These are phyloP conservation scores for Rhizomucor miehei DNA, from an alignment of 371 early-diverging fungal genomes.

Conservation along the genomic window DNA sequence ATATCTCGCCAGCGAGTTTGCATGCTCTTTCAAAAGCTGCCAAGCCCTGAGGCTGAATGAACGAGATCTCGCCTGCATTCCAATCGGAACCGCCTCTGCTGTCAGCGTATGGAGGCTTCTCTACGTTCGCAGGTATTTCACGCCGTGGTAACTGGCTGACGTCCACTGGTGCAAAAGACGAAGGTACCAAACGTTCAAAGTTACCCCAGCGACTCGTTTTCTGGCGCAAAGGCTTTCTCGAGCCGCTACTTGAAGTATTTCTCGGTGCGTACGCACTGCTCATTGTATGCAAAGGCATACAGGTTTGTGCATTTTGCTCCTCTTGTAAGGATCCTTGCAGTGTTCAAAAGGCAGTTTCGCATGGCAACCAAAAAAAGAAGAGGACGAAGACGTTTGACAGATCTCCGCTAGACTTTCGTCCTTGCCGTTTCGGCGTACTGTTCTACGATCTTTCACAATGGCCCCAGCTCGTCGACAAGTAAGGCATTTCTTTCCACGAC, in stretches of 20 bases:
- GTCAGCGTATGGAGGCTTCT: constrained; percentile 72
- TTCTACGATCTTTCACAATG: constrained; percentile 5
- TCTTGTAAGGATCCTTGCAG: too few relatives aligned
- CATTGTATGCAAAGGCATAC: too few relatives aligned
- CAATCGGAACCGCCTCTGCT: constrained; percentile 59
- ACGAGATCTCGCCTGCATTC: constrained; percentile 37
- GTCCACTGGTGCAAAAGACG: constrained; percentile 26
- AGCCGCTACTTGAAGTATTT: too few relatives aligned
- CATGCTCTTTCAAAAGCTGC: constrained; percentile 50
- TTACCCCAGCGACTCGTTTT: constrained; percentile 23
- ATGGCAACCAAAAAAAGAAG: too few relatives aligned
- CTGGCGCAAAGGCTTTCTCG: not conserved
- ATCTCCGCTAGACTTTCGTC: too few relatives aligned
- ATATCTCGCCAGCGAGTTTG: constrained; percentile 61
- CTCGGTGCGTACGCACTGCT: too few relatives aligned
- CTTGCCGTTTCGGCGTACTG: too few relatives aligned
- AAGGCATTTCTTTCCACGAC: not conserved
- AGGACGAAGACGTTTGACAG: too few relatives aligned
- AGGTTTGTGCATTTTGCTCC: too few relatives aligned
- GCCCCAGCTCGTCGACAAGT: constrained; percentile 24
- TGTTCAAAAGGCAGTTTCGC: too few relatives aligned
- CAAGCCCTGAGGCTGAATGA: constrained; percentile 51
- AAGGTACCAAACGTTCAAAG: constrained; percentile 33
- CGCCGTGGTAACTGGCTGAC: constrained; percentile 46
- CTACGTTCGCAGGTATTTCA: constrained; percentile 64